These are phyloP conservation scores for Sphaerosporella brunnea DNA, from an alignment of 495 filamentous ascomycete species.

Conservation along the genomic window DNA sequence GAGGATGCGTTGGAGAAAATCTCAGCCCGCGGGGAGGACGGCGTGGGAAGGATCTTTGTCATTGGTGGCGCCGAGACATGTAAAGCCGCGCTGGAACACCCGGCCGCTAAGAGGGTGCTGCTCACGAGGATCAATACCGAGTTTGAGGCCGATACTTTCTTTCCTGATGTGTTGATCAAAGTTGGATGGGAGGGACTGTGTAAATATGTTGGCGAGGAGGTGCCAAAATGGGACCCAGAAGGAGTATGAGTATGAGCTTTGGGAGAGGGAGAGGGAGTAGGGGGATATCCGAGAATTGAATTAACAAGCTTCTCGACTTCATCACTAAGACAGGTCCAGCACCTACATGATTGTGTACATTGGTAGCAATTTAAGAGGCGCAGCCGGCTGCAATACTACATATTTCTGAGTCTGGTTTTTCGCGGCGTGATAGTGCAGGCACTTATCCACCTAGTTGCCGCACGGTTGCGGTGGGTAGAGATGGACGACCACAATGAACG, in stretches of 20 bases:
- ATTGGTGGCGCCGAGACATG: conserved; percentile 89
- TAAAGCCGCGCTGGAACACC: conserved; percentile 39
- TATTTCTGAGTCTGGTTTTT: too few species aligned
- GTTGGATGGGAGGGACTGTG: conserved; percentile 34
- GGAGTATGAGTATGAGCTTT: conserved; percentile 43
- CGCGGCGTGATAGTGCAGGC: too few species aligned
- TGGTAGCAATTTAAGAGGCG: too few species aligned
- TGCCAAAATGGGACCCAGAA: conserved; percentile 35
- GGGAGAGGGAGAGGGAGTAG: conserved; percentile 40
- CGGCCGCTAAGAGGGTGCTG: conserved; percentile 37
- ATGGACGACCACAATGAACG: too few species aligned
- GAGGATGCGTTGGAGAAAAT: conserved; percentile 38
- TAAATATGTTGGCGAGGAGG: conserved; percentile 41
- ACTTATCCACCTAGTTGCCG: too few species aligned
- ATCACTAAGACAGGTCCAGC: too few species aligned
- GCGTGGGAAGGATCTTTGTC: conserved; percentile 49
- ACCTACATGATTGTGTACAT: too few species aligned
- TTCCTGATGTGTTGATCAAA: conserved; percentile 43
- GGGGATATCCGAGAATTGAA: too few species aligned
- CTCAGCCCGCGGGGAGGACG: conserved; percentile 11
- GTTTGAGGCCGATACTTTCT: conserved; percentile 86
- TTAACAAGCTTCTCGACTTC: too few species aligned
- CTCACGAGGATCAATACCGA: conserved; percentile 44
- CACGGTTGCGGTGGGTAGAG: too few species aligned
- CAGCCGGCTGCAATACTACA: too few species aligned